Conservation (phyloP, 2,329 filamentous ascomycete genomes). For the Gnomoniopsis sp. region DNA sequence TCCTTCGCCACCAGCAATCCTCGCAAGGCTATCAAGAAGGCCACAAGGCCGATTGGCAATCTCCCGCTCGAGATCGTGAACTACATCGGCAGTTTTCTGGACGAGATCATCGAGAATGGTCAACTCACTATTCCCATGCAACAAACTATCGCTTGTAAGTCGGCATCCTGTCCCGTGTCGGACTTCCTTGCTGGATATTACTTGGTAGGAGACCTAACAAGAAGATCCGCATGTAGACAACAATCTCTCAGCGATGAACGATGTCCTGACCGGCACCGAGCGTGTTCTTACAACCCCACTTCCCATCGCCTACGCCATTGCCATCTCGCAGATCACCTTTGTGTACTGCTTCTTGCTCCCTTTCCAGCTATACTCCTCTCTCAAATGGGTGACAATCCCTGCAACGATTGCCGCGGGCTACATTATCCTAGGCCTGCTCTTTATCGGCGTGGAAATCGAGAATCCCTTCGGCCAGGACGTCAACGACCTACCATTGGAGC, state of each 20-base stretch:
- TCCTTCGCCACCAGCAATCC: constrained; percentile 68
- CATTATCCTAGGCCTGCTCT: constrained; percentile 67
- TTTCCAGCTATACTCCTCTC: constrained; percentile 61
- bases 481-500: constrained; percentile 64
- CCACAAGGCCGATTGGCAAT: constrained; percentile 66
- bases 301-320: constrained; percentile 70
- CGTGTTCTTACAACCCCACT: constrained; percentile 72
- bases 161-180: constrained; percentile 7
- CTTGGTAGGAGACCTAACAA: not conserved
- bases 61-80: constrained; percentile 68
- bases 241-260: constrained; percentile 56
- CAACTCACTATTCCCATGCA: constrained; percentile 46
- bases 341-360: constrained; percentile 70
- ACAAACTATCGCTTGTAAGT: constrained; percentile 48
- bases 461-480: constrained; percentile 68
- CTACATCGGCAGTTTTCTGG: constrained; percentile 60
- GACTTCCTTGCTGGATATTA: not conserved
- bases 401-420: constrained; percentile 64
- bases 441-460: constrained; percentile 67
- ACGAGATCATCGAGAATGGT: constrained; percentile 49
- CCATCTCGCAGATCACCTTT: constrained; percentile 75
- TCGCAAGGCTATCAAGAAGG: constrained; percentile 63
- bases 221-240: constrained; percentile 22
- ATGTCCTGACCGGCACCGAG: constrained; percentile 64
- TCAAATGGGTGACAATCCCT: constrained; percentile 70